These are phyloP conservation scores for Jackrogersella minutella DNA, from an alignment of 495 filamentous ascomycete species.

Conservation along the genomic window DNA sequence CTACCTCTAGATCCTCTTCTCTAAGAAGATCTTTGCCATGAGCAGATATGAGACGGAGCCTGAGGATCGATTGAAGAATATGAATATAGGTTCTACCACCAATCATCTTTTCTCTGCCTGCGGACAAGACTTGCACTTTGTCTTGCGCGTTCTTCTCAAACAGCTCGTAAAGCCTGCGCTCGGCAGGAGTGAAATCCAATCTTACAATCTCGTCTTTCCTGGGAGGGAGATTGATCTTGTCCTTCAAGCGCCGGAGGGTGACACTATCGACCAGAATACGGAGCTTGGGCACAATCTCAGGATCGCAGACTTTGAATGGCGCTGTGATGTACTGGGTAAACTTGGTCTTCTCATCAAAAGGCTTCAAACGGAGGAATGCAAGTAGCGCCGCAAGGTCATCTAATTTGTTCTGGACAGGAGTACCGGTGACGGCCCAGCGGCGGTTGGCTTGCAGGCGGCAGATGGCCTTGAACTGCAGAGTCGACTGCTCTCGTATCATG, in stretches of 20 bases:
- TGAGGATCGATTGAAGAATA: slow-evolving; percentile 88
- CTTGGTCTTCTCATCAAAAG: slow-evolving; percentile 79
- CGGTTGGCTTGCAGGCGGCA: slow-evolving; percentile 81
- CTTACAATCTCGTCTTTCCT: slow-evolving; percentile 74
- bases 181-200: slow-evolving; percentile 63
- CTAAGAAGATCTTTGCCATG: slow-evolving; percentile 89
- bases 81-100: slow-evolving; percentile 87
- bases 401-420: slow-evolving; percentile 88
- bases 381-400: slow-evolving; percentile 92
- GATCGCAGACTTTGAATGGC: slow-evolving; percentile 82
- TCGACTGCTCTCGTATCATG: slow-evolving; percentile 84
- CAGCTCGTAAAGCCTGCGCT: slow-evolving; percentile 63
- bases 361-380: slow-evolving; percentile 84
- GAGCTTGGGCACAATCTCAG: slow-evolving; percentile 81
- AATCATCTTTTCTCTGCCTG: slow-evolving; percentile 65
- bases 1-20: slow-evolving; percentile 77
- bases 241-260: slow-evolving; percentile 90
- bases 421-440: slow-evolving; percentile 95
- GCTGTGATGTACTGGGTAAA: slow-evolving; percentile 81
- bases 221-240: slow-evolving; percentile 82
- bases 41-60: slow-evolving; percentile 87
- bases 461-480: slow-evolving; percentile 82
- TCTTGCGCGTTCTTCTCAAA: slow-evolving; percentile 63
- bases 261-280: slow-evolving; percentile 92
- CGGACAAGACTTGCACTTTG: slow-evolving; percentile 60